These are phyloP conservation scores for Protomyces gravidus DNA, from an alignment of 1,139 yeast species.

Conservation along the genomic window DNA sequence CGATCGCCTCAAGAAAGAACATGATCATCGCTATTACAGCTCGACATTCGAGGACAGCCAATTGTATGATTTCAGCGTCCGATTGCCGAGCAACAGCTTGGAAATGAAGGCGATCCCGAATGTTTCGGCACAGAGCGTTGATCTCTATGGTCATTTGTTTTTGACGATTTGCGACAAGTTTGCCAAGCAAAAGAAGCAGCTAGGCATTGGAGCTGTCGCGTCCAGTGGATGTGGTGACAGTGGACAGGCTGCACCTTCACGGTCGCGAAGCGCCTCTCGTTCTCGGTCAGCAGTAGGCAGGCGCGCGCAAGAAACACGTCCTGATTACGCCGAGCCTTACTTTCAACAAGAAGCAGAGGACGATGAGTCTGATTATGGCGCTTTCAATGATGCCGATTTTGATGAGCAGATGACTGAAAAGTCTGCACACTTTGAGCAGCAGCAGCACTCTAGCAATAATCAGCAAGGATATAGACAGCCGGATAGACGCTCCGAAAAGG, in stretches of 20 bases:
- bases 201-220: neutral
- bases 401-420: constrained; percentile 1
- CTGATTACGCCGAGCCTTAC: constrained; percentile 16
- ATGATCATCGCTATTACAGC: neutral
- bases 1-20: neutral
- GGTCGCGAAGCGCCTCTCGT: neutral
- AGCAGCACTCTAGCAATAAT: neutral
- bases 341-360: constrained; percentile 20
- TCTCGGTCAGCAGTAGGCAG: neutral
- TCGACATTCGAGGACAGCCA: neutral
- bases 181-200: constrained; percentile 6
- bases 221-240: neutral
- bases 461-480: neutral
- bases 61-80: neutral
- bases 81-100: neutral
- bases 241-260: neutral
- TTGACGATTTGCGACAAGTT: constrained; percentile 8
- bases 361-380: constrained; percentile 10
- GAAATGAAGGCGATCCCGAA: constrained; percentile 2
- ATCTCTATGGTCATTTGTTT: constrained; percentile 2
- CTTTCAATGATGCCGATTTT: neutral
- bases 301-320: neutral
- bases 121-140: constrained; percentile 1
- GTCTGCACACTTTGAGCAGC: constrained; percentile 1
- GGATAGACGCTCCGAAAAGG: neutral